Percentiles rank a stretch among this genome's conserved stretches.
Conservation (phyloP, 2,329 filamentous ascomycete genomes). For the Ceratocystis destructans region DNA sequence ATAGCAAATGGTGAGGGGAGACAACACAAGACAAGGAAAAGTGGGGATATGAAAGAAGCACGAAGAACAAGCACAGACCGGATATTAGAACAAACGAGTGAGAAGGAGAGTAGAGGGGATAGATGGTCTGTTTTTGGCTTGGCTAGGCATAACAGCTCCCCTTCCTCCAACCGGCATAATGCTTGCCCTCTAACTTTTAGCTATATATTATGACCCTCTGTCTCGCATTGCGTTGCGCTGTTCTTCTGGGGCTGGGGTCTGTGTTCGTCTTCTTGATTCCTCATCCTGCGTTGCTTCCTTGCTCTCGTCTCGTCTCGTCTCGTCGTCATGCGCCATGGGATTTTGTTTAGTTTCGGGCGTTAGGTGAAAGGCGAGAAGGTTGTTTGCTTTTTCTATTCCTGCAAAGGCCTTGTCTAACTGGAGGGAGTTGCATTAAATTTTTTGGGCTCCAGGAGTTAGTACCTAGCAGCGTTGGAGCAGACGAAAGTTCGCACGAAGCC, state of each 20-base stretch:
- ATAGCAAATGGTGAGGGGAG: background rate
- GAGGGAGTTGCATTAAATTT: background rate
- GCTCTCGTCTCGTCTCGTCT: background rate
- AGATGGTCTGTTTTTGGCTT: background rate
- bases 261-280: no score
- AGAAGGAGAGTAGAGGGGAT: background rate
- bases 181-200: background rate
- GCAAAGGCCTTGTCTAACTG: background rate
- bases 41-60: background rate
- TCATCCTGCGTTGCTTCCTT: background rate
- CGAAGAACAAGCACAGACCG: slow-evolving; percentile 4
- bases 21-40: background rate
- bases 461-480: background rate
- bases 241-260: no score
- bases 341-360: slow-evolving; percentile 1
- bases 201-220: no score
- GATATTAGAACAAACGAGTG: background rate
- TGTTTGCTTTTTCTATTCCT: background rate
- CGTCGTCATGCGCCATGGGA: background rate
- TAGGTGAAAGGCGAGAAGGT: background rate
- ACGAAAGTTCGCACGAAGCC: background rate
- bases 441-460: background rate
- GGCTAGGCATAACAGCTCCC: background rate
- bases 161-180: background rate
- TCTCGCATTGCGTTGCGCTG: no score